Conservation (phyloP, 768 basidiomycete species). For the Auricularia sp. region DNA sequence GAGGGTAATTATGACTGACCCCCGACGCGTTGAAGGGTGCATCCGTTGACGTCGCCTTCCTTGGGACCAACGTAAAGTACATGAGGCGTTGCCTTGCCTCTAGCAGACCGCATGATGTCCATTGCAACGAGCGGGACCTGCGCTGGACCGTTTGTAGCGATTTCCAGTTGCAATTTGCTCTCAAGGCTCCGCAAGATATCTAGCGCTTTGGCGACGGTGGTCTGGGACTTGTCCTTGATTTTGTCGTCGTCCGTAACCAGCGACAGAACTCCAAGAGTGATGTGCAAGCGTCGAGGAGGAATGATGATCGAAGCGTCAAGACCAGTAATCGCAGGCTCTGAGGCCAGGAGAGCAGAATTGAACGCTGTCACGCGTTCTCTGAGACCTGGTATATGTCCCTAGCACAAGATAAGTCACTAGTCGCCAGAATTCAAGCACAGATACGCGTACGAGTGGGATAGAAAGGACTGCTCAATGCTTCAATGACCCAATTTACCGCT, state of each 20-base stretch:
- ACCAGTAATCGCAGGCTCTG: constrained; percentile 32
- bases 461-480: not conserved
- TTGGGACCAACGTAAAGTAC: constrained; percentile 49
- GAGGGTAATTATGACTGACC: constrained; percentile 19
- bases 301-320: constrained; percentile 54
- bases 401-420: not conserved
- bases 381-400: constrained; percentile 18
- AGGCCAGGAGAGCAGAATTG: constrained; percentile 20
- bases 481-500: not conserved
- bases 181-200: constrained; percentile 16
- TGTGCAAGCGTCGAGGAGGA: constrained; percentile 49
- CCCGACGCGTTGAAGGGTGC: constrained; percentile 23
- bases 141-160: constrained; percentile 27
- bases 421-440: not conserved
- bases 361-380: constrained; percentile 19
- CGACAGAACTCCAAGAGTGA: constrained; percentile 68
- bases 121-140: constrained; percentile 37
- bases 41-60: constrained; percentile 22
- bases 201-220: constrained; percentile 18
- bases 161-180: constrained; percentile 29
- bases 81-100: constrained; percentile 31
- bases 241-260: constrained; percentile 22
- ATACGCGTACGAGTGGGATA: constrained; percentile 5
- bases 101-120: constrained; percentile 38
- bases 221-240: constrained; percentile 6